Evolutionary conservation across 179 eudicot species (phyloP).

Genomic region (Pouteria campechiana): DNA sequence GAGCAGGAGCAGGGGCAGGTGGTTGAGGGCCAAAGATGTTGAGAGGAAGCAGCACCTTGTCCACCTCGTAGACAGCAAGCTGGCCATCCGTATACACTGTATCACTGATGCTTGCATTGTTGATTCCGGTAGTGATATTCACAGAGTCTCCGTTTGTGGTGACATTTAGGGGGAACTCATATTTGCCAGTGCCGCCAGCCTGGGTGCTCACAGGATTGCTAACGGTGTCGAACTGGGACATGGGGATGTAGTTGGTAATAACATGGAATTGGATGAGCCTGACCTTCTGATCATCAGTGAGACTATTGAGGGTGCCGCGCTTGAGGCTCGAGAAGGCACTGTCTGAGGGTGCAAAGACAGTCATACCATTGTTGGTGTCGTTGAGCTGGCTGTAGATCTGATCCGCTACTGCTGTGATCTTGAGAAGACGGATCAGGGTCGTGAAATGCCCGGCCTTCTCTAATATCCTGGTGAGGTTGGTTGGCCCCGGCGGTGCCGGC

Average conservation of each 20-base stretch:
- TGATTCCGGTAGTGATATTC: constrained; percentile 14
- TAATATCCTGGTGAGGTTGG: constrained; percentile 61
- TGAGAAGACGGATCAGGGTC: constrained; percentile 44
- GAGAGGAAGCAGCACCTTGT: constrained; percentile 15
- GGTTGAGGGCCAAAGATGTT: constrained; percentile 7
- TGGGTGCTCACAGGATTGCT: constrained; percentile 19
- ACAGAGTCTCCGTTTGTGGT: constrained; percentile 6
- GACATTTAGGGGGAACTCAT: constrained; percentile 13
- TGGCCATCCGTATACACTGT: constrained; percentile 9
- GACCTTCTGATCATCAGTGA: constrained; percentile 60
- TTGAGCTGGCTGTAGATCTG: constrained; percentile 76
- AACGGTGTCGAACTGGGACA: constrained; percentile 12
- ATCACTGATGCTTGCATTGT: constrained; percentile 11
- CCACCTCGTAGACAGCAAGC: constrained; percentile 21
- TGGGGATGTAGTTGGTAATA: constrained; percentile 2
- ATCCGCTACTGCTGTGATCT: constrained; percentile 39
- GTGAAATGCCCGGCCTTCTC: constrained; percentile 75
- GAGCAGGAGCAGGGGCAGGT: background rate
- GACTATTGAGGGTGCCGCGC: constrained; percentile 63
- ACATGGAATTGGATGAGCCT: constrained; percentile 41
- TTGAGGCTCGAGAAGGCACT: constrained; percentile 61
- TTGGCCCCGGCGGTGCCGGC: constrained; percentile 69
- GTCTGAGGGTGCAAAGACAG: constrained; percentile 80
- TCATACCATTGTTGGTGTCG: constrained; percentile 65
- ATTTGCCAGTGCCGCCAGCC: constrained; percentile 15